A percentile compares a stretch with the other conserved stretches of the same genome.
Conservation (phyloP, 2,329 filamentous ascomycete genomes). For the Colletotrichum eleusines region DNA sequence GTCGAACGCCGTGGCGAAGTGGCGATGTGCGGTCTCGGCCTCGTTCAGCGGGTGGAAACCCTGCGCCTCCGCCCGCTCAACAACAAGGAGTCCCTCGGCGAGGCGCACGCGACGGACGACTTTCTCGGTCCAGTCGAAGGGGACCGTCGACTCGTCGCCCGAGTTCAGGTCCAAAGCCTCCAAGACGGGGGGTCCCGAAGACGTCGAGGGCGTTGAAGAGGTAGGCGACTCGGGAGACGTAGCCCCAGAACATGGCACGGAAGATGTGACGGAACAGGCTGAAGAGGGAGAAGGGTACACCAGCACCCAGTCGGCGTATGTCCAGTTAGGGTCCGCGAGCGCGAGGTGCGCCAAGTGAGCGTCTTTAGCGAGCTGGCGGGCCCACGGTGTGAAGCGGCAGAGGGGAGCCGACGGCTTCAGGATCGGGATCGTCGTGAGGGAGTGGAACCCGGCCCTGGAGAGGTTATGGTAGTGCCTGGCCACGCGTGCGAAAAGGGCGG, state of each 20-base stretch:
- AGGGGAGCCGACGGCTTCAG: slow-evolving; percentile 43
- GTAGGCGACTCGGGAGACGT: background rate
- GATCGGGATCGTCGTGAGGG: slow-evolving; percentile 40
- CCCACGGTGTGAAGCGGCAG: slow-evolving; percentile 59
- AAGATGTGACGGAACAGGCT: background rate
- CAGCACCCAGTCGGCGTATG: slow-evolving; percentile 66
- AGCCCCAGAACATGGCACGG: background rate
- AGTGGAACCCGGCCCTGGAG: slow-evolving; percentile 41
- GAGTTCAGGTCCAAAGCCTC: slow-evolving; percentile 64
- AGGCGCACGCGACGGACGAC: slow-evolving; percentile 68
- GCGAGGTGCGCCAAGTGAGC: slow-evolving; percentile 57
- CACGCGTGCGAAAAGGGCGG: slow-evolving; percentile 60
- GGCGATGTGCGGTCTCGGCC: slow-evolving; percentile 63
- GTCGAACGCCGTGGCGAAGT: slow-evolving; percentile 71
- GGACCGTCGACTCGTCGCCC: slow-evolving; percentile 57
- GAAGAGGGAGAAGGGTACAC: slow-evolving; percentile 59
- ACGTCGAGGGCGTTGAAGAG: background rate
- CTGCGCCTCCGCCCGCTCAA: slow-evolving; percentile 72
- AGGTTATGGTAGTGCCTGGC: slow-evolving; percentile 68
- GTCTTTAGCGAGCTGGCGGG: slow-evolving; percentile 57
- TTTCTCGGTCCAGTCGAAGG: slow-evolving; percentile 63
- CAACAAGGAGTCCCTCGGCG: slow-evolving; percentile 64
- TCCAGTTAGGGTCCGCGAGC: slow-evolving; percentile 65
- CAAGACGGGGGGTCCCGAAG: slow-evolving; percentile 46
- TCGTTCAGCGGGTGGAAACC: slow-evolving; percentile 65